Conservation (phyloP, 495 filamentous ascomycete genomes). For the Penicillium canescens region DNA sequence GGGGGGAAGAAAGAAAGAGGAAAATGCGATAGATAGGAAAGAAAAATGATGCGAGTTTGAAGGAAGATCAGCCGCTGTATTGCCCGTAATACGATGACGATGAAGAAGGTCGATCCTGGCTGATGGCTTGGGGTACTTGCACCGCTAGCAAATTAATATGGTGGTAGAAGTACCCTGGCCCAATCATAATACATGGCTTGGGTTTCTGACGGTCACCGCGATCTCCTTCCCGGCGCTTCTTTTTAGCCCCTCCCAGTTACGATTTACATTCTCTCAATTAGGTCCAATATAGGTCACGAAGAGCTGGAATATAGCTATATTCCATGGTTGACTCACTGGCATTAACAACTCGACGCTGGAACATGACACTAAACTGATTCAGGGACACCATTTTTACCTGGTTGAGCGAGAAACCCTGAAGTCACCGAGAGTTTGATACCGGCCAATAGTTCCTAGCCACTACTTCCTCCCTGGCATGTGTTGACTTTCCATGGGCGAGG, state of each 20-base stretch:
- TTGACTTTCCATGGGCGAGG: constrained; percentile 9
- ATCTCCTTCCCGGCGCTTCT: constrained; percentile 21
- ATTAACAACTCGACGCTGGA: neutral
- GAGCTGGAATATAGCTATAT: neutral
- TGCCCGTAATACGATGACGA: constrained; percentile 12
- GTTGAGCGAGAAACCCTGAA: constrained; percentile 20
- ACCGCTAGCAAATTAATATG: too few species aligned
- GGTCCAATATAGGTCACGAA: too few species aligned
- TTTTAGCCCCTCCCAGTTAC: constrained; percentile 12
- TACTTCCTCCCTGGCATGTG: constrained; percentile 10
- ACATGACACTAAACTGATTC: neutral
- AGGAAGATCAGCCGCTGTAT: constrained; percentile 26
- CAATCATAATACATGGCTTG: neutral
- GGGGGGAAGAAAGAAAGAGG: constrained; percentile 3
- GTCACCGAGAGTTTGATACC: constrained; percentile 12
- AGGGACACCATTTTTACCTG: neutral
- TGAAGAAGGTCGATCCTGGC: constrained; percentile 3
- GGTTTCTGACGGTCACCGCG: constrained; percentile 6
- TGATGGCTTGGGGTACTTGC: neutral
- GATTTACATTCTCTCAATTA: too few species aligned
- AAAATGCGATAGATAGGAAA: constrained; percentile 31
- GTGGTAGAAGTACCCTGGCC: constrained; percentile 4
- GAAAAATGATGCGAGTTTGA: constrained; percentile 20
- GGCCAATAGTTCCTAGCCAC: constrained; percentile 24
- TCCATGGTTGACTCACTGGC: neutral